These are phyloP conservation scores for Alternaria triticimaculans DNA, from an alignment of 2,329 filamentous ascomycete species.

Conservation along the genomic window DNA sequence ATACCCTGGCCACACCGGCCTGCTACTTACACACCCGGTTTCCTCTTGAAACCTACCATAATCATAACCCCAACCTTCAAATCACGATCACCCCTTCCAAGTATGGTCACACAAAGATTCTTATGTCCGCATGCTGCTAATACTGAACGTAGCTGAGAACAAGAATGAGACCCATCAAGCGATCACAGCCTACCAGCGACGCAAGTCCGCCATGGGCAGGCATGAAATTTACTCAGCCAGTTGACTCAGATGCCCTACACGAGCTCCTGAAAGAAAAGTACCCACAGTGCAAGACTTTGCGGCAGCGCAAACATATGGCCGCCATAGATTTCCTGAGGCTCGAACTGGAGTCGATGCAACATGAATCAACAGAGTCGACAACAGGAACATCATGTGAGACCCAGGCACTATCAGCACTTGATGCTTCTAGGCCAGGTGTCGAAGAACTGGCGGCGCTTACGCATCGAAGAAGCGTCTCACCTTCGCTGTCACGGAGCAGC, in stretches of 20 bases:
- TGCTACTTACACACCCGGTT: neutral
- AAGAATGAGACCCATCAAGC: slow-evolving; percentile 23
- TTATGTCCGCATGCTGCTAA: neutral
- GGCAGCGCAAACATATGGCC: slow-evolving; percentile 37
- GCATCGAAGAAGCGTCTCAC: neutral
- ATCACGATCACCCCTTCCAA: neutral
- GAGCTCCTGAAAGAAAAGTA: slow-evolving; percentile 30
- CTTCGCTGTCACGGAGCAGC: neutral
- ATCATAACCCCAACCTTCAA: neutral
- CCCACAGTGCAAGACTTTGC: slow-evolving; percentile 24
- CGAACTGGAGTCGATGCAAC: slow-evolving; percentile 30
- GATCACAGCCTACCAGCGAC: slow-evolving; percentile 26
- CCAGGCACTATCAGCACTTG: neutral
- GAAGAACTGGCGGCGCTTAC: neutral
- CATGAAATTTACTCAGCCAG: slow-evolving; percentile 26
- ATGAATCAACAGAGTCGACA: neutral
- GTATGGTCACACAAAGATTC: neutral
- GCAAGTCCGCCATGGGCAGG: slow-evolving; percentile 35
- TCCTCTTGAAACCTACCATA: neutral
- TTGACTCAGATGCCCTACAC: slow-evolving; percentile 34
- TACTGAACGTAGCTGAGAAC: neutral
- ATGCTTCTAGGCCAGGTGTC: neutral
- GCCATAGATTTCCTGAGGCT: slow-evolving; percentile 33
- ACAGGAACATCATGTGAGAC: neutral
- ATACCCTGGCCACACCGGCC: neutral